Evolutionary conservation across 2,329 filamentous ascomycete genomes (phyloP), one percentile per base, ranked within the genome.

Genomic region (Pseudocercospora macadamiae): DNA sequence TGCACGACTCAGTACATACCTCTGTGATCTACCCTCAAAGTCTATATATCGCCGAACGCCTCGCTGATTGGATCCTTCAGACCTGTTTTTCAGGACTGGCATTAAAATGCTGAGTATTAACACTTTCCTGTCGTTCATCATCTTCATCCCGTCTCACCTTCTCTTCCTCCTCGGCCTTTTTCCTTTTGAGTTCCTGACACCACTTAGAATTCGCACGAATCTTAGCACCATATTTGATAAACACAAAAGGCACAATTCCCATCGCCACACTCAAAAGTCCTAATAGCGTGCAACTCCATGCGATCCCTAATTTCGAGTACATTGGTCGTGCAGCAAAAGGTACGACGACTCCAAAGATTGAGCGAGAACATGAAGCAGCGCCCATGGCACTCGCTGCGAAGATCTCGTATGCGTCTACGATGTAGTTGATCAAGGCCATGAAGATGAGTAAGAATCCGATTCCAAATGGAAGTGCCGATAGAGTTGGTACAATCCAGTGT

Each of bases 371-470:
- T 47, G 88, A 89, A 69, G 96, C 95, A 44, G 91, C 91, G 10
- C 92, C 91, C 73, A 96, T 81, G 3, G 91, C 91, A 58, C 83
- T 87, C 47, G 89, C 89, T 23, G 89, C 89, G 71, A 90, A 91
- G 23, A 85, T 75, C 54, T 89, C 88, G 74, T 93, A 93, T 19
- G 89, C 88, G 57, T 82, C 79, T 28, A 81, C 78, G 16, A 81
- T 73, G 72, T 91, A 89, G 66, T 90, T 88, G 51, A 80, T 74
- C 1, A 79, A 78, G 73, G 80, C 80, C 2, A 82, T 70, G 47
- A 82, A 82, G 0, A 83, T 72, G 1, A 77, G 77, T 53, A 81
- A 81, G 61, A 82, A 81, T 3, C 75, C 77, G 71, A 78, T 80
- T 0, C 80, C 82, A 70, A 81, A 82, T 16, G 82, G 75, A 0